These are phyloP conservation scores for Aspergillus sp. DNA, from an alignment of 2,329 filamentous ascomycete species.

Conservation along the genomic window DNA sequence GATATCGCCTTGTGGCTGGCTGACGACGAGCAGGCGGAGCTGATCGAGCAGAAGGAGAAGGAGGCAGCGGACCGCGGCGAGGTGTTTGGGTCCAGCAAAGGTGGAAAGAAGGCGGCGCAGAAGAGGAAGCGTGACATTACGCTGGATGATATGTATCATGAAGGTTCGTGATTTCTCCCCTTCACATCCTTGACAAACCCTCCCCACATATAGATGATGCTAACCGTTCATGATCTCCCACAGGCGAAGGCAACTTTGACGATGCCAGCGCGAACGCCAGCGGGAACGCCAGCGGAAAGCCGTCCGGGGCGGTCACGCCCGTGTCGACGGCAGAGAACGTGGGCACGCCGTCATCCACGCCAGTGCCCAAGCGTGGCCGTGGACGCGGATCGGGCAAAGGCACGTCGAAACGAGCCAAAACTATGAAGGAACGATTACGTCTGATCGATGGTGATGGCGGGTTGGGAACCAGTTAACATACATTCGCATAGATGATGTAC, in stretches of 20 bases:
- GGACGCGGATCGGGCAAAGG: constrained; percentile 55
- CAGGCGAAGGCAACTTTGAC: constrained; percentile 96
- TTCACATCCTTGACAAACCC: background rate
- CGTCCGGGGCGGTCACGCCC: constrained; percentile 82
- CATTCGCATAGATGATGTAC: background rate
- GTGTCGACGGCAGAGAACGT: constrained; percentile 56
- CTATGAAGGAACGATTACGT: constrained; percentile 52
- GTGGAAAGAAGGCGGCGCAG: constrained; percentile 57
- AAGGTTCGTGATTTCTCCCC: constrained; percentile 66
- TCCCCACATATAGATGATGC: background rate
- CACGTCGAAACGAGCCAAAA: constrained; percentile 61
- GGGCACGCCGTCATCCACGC: constrained; percentile 35
- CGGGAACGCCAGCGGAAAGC: constrained; percentile 75
- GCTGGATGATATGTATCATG: constrained; percentile 97
- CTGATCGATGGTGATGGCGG: constrained; percentile 47
- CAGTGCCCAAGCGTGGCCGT: constrained; percentile 57
- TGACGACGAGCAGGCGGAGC: constrained; percentile 91
- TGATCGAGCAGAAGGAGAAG: constrained; percentile 89
- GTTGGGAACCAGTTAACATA: constrained; percentile 20
- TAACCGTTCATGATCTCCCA: constrained; percentile 1
- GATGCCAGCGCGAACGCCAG: constrained; percentile 74
- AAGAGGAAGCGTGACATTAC: constrained; percentile 63
- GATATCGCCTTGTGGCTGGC: constrained; percentile 99
- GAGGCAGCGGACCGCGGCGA: constrained; percentile 73
- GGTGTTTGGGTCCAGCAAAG: constrained; percentile 59